These are phyloP conservation scores for Klebsormidium nitens DNA, from an alignment of 139 green algal species.

Conservation along the genomic window DNA sequence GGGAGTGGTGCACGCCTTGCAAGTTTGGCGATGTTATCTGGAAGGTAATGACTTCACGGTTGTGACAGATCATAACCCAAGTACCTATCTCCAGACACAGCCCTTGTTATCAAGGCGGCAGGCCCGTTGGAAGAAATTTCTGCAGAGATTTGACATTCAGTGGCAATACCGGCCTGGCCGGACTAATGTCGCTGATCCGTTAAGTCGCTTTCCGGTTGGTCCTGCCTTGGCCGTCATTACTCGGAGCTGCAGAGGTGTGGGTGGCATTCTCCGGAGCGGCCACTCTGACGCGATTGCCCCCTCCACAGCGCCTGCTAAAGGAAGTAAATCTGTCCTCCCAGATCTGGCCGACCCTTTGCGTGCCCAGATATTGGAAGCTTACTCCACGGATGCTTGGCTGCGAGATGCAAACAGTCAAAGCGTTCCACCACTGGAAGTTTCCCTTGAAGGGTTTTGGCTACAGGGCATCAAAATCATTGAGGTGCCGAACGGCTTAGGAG, in stretches of 20 bases:
- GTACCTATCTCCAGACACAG: constrained; percentile 7
- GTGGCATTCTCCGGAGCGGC: not conserved
- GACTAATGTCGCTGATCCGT: constrained; percentile 15
- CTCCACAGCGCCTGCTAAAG: not conserved
- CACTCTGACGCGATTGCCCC: not conserved
- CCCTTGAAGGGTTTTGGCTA: too few relatives aligned
- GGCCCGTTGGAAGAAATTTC: constrained; percentile 12
- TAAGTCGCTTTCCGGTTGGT: not conserved
- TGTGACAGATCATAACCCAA: constrained; percentile 17
- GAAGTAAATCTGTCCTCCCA: too few relatives aligned
- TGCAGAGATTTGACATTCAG: constrained; percentile 10
- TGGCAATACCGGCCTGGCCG: constrained; percentile 15
- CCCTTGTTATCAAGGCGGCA: constrained; percentile 13
- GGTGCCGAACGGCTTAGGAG: too few relatives aligned
- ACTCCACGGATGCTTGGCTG: too few relatives aligned
- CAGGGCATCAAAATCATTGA: too few relatives aligned
- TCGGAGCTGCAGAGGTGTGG: not conserved
- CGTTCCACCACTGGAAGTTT: too few relatives aligned
- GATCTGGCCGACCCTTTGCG: too few relatives aligned
- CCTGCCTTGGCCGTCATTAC: not conserved
- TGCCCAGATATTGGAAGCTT: too few relatives aligned
- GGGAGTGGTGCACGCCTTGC: constrained; percentile 32
- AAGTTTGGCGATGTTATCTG: constrained; percentile 18
- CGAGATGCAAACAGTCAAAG: too few relatives aligned
- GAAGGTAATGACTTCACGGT: constrained; percentile 1